Percentiles rank a stretch among this genome's conserved stretches.
phyloP scores from a whole-genome alignment of 352 stramenopile genomes.

The Globisporangium radiosum region DNA sequence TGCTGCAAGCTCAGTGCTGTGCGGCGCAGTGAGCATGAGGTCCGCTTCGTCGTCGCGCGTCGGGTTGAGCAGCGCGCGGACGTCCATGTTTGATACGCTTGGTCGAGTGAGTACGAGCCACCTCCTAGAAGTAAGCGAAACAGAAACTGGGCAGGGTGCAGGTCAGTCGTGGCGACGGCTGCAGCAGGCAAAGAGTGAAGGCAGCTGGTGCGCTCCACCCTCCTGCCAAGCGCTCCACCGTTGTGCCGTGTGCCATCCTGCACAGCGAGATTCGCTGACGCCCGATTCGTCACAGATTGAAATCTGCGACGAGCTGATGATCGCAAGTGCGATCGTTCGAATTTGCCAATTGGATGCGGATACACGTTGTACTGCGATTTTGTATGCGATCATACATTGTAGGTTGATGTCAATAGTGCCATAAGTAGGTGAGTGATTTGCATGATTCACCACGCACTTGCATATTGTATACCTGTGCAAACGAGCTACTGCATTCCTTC shows the following conservation, averaged over 20 bases:
- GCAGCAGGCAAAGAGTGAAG: no score
- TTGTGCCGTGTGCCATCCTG: background rate
- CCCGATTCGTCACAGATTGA: slow-evolving; percentile 14
- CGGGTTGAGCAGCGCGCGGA: slow-evolving; percentile 28
- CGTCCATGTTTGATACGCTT: slow-evolving; percentile 14
- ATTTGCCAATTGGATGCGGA: no score
- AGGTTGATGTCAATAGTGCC: no score
- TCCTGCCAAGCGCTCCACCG: no score
- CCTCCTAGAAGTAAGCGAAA: background rate
- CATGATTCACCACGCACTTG: no score
- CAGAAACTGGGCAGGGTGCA: background rate
- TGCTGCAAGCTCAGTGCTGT: background rate
- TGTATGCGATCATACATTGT: no score
- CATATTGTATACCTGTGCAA: no score
- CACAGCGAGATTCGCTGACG: slow-evolving; percentile 14
- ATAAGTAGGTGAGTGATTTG: no score
- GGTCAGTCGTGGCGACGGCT: background rate
- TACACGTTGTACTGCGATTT: no score
- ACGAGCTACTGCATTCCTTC: no score
- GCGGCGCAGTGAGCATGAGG: slow-evolving; percentile 1
- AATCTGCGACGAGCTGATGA: slow-evolving; percentile 13
- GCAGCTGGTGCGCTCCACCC: no score
- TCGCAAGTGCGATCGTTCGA: no score
- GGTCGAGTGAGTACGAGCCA: background rate
- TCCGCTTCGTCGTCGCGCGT: slow-evolving; percentile 4